These are phyloP conservation scores for Saprolegnia parasitica DNA, from an alignment of 352 stramenopile species.

Conservation along the genomic window DNA sequence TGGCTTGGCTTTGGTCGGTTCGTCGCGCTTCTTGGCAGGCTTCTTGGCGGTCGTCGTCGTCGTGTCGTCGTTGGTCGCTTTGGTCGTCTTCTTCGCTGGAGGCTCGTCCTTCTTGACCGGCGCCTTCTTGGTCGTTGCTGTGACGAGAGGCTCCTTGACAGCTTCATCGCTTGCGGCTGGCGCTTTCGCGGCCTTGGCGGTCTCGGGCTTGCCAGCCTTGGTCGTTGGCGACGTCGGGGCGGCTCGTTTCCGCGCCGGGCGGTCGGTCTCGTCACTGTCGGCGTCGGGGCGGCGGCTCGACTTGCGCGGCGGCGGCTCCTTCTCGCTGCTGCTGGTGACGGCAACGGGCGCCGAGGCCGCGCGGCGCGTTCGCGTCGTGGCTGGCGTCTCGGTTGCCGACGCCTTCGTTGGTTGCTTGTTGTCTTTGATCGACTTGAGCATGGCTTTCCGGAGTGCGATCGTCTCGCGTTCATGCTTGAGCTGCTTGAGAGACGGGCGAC, in stretches of 20 bases:
- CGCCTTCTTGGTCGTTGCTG: no score
- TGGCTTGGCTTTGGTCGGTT: background rate
- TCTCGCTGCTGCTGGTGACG: background rate
- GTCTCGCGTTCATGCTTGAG: conserved; percentile 22
- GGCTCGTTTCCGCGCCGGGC: background rate
- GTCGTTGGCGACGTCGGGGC: no score
- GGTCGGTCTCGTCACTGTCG: background rate
- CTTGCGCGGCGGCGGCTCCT: background rate
- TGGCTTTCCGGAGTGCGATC: conserved; percentile 21
- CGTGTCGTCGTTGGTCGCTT: background rate
- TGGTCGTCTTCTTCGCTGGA: no score
- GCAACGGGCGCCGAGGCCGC: background rate
- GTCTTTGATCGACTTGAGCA: conserved; percentile 27
- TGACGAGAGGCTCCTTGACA: no score
- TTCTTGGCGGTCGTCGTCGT: conserved; percentile 1
- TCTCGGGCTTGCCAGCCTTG: no score
- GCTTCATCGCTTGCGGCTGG: no score
- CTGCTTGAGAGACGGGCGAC: conserved; percentile 26
- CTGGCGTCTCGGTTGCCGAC: background rate
- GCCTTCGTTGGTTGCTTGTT: background rate
- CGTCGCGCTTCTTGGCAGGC: background rate
- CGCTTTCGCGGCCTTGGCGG: no score
- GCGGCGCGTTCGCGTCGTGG: background rate
- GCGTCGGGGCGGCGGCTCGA: no score
- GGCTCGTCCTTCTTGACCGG: conserved; percentile 1